Percentiles rank a stretch among this genome's conserved stretches.
Evolutionary conservation across 2,329 filamentous ascomycete species (phyloP).

Genomic region (Aureobasidium lini): DNA sequence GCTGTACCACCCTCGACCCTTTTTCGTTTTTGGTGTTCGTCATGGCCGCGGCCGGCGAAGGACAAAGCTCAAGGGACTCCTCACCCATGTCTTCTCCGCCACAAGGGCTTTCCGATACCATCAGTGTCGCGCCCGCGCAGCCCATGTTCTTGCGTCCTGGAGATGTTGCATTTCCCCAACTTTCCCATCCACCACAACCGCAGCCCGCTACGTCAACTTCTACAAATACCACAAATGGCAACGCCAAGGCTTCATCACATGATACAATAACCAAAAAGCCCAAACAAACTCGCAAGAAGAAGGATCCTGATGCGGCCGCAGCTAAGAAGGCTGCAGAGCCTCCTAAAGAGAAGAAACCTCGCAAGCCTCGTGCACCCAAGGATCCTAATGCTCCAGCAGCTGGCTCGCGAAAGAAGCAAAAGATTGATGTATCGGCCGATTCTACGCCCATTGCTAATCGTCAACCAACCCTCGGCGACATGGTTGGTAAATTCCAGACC

Average conservation of each 20-base stretch:
- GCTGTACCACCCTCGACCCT: not conserved
- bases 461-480: constrained; percentile 35
- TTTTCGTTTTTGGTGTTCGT: constrained; percentile 12
- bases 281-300: constrained; percentile 34
- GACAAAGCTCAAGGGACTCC: constrained; percentile 11
- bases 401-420: constrained; percentile 43
- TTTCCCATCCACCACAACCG: constrained; percentile 14
- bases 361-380: constrained; percentile 42
- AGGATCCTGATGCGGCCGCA: constrained; percentile 29
- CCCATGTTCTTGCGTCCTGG: constrained; percentile 16
- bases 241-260: constrained; percentile 25
- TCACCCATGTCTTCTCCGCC: constrained; percentile 17
- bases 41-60: constrained; percentile 11
- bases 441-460: constrained; percentile 16
- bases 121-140: constrained; percentile 20
- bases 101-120: constrained; percentile 19
- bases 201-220: constrained; percentile 21
- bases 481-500: constrained; percentile 27
- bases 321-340: constrained; percentile 32
- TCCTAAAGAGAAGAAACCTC: constrained; percentile 35
- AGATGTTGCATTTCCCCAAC: constrained; percentile 16
- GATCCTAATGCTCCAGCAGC: constrained; percentile 36
- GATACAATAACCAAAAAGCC: constrained; percentile 25
- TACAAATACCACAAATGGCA: constrained; percentile 29
- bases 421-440: constrained; percentile 23